These are phyloP conservation scores for Fusarium verticillioides DNA, from an alignment of 2,329 filamentous ascomycete genomes.

Conservation along the genomic window DNA sequence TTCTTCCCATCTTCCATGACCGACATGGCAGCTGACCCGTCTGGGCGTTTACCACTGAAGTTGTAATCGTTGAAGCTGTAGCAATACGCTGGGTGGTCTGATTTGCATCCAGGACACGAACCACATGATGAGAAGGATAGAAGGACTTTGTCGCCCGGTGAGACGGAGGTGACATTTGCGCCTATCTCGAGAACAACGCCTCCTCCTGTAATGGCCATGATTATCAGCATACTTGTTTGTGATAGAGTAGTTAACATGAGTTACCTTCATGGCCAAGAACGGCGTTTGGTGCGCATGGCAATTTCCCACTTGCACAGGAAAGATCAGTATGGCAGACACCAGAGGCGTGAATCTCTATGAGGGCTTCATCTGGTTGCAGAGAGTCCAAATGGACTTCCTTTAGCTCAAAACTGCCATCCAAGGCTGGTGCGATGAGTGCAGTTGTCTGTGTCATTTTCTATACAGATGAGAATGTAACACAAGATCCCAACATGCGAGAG, in stretches of 20 bases:
- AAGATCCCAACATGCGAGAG: no score
- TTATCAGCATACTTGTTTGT: accelerated
- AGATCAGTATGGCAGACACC: constrained; percentile 32
- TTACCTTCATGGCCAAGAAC: constrained; percentile 51
- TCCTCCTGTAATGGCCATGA: background rate
- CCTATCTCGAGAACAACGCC: constrained; percentile 23
- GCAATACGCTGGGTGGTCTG: constrained; percentile 24
- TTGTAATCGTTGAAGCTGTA: constrained; percentile 13
- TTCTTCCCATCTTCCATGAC: background rate
- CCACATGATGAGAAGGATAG: constrained; percentile 18
- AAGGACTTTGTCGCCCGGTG: constrained; percentile 23
- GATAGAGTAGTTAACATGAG: constrained; percentile 32
- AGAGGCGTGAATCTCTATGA: constrained; percentile 18
- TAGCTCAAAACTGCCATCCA: constrained; percentile 1
- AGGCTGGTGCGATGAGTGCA: constrained; percentile 5
- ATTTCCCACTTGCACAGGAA: constrained; percentile 57
- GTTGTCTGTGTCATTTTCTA: background rate
- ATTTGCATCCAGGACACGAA: constrained; percentile 7
- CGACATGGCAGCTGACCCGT: constrained; percentile 13
- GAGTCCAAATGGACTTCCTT: background rate
- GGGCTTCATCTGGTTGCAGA: constrained; percentile 11
- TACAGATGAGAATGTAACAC: background rate
- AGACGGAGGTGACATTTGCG: background rate
- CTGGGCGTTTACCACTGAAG: constrained; percentile 15
- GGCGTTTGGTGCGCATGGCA: background rate